These are phyloP conservation scores for Entelexis paramagnoliae DNA, from an alignment of 1,139 yeast species.

Conservation along the genomic window DNA sequence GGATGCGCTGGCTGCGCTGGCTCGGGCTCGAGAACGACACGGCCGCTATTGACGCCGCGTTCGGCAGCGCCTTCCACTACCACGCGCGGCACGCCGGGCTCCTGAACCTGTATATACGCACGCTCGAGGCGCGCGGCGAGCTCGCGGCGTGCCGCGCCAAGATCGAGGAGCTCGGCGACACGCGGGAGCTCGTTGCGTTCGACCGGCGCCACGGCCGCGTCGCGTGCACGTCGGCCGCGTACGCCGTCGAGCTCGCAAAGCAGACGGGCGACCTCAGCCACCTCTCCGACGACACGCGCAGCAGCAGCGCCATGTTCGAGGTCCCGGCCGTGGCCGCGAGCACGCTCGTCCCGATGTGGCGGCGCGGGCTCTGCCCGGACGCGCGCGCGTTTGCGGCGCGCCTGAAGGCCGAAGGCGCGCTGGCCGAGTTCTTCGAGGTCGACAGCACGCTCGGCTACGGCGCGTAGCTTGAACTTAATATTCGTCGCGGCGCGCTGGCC, in stretches of 20 bases:
- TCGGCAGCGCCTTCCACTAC: conserved; percentile 10
- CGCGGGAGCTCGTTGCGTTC: conserved; percentile 8
- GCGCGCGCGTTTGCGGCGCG: conserved; percentile 16
- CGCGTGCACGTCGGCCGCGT: not conserved
- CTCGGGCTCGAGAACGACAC: conserved; percentile 13
- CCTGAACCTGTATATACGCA: conserved; percentile 1
- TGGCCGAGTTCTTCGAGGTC: conserved; percentile 28
- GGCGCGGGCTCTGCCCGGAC: conserved; percentile 12
- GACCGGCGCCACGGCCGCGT: conserved; percentile 1
- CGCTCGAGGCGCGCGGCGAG: conserved; percentile 15
- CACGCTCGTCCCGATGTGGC: conserved; percentile 8
- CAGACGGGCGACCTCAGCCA: conserved; percentile 4
- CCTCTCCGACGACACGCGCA: not conserved
- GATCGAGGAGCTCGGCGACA: not conserved
- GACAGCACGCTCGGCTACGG: conserved; percentile 24
- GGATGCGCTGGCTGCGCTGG: conserved; percentile 54
- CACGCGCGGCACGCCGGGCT: conserved; percentile 11
- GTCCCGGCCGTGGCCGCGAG: not conserved
- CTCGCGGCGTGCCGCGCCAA: conserved; percentile 11
- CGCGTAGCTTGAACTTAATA: not conserved
- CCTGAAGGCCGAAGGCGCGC: conserved; percentile 26
- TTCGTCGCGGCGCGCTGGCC: not conserved
- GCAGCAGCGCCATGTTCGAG: conserved; percentile 1
- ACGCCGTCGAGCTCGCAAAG: conserved; percentile 4
- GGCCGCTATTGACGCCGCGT: not conserved